Base-by-base conservation (phyloP, 1,139 yeast species). In the Suhomyces maxii region DNA sequence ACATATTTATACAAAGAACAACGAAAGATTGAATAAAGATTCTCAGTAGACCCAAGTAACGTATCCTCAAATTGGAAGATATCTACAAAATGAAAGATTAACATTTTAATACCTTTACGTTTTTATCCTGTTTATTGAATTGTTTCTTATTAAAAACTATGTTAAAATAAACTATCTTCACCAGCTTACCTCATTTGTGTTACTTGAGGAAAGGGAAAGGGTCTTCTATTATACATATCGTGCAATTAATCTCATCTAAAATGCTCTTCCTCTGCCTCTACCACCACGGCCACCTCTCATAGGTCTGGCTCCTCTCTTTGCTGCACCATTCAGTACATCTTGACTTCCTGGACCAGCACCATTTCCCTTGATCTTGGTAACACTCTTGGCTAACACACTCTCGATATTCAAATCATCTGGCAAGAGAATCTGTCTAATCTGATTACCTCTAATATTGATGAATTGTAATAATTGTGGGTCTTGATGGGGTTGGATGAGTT, bases 321-420 rank as follows among this genome's bases (percentile, higher is more conserved):
- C 50, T 8, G 41, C 44, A 38, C 52, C 43, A 34, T 39, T 40
- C 12, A 42, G 41, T 8, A 40, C 50, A 23, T 50, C 53, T 42
- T 58, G 61, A 36, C 56, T 59, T 7, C 71, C 70, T 1, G 76
- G 76, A 5, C 75, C 76, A 7, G 76, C 74, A 2, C 76, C 76
- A n/a, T 58, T 59, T 3, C 76, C 77, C 54, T 69, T 71, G 31
- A 68, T 63, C 42, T 65, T 69, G 18, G 67, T 62, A 14, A 63
- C 68, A 45, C 76, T 67, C 53, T 70, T 71, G 34, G 74, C 83
- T 49, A 93, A 71, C 41, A 91, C 69, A 11, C 83, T 75, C 53
- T 93, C 99, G 39, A 93, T 67, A 49, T 95, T 90, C 55, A 93
- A 69, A 26, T 93, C 85, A 56, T 93, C 99, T 0, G 99, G 98